Conservation (phyloP, 805 yeast species). For the Metschnikowia santaceciliae region DNA sequence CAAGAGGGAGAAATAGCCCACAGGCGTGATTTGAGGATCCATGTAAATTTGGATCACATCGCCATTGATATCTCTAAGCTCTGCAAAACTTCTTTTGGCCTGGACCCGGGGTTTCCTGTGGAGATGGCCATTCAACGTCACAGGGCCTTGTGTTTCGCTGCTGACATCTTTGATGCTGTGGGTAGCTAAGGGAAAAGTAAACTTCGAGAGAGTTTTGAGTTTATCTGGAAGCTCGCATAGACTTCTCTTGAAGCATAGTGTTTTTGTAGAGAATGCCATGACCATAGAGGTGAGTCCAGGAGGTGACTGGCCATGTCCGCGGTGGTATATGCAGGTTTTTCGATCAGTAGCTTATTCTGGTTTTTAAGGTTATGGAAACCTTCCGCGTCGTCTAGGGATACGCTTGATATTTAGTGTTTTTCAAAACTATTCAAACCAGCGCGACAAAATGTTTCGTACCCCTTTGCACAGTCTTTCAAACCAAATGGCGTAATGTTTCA, state of each 20-base stretch:
- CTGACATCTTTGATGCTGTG: slow-evolving; percentile 19
- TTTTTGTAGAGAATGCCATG: neutral
- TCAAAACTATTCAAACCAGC: too few relatives aligned
- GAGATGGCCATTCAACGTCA: slow-evolving; percentile 79
- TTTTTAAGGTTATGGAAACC: too few relatives aligned
- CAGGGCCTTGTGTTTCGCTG: slow-evolving; percentile 16
- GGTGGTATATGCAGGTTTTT: neutral
- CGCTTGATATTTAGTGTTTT: too few relatives aligned
- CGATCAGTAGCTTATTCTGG: too few relatives aligned
- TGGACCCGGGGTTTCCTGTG: slow-evolving; percentile 68
- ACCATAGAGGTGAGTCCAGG: neutral
- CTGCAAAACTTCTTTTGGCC: slow-evolving; percentile 69
- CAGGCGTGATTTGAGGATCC: slow-evolving; percentile 40
- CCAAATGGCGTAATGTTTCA: too few relatives aligned
- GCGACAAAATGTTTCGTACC: too few relatives aligned
- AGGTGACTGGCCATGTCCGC: neutral
- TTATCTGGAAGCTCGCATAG: slow-evolving; percentile 7
- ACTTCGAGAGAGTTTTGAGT: slow-evolving; percentile 20
- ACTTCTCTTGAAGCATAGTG: neutral
- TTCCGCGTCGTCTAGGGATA: too few relatives aligned
- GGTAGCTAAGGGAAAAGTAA: slow-evolving; percentile 35
- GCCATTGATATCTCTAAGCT: slow-evolving; percentile 71
- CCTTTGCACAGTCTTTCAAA: too few relatives aligned
- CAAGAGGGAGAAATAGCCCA: slow-evolving; percentile 36
- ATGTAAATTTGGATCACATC: slow-evolving; percentile 50